Conservation (phyloP, 2,329 filamentous ascomycete species). For the Bipolaris victoriae region DNA sequence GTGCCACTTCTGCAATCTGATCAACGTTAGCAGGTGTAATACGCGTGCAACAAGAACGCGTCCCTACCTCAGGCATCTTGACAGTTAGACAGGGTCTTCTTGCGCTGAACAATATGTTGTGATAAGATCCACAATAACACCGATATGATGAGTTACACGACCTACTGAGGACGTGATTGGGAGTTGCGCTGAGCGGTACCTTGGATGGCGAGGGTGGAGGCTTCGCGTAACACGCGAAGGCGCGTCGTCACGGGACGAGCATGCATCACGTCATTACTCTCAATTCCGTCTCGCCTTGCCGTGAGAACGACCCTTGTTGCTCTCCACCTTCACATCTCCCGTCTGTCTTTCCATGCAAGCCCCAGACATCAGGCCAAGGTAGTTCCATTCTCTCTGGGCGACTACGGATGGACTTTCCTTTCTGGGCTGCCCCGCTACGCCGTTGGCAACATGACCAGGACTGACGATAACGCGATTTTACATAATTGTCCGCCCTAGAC, state of each 20-base stretch:
- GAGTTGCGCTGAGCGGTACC: constrained; percentile 1
- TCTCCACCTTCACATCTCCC: not conserved
- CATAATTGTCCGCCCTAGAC: constrained; percentile 36
- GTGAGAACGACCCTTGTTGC: not conserved
- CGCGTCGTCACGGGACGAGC: constrained; percentile 40
- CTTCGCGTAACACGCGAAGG: constrained; percentile 28
- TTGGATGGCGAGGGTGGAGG: constrained; percentile 7
- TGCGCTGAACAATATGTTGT: not conserved
- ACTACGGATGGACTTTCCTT: constrained; percentile 28
- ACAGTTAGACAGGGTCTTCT: not conserved
- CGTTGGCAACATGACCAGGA: constrained; percentile 23
- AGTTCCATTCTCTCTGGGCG: not conserved
- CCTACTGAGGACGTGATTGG: constrained; percentile 3
- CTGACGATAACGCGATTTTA: constrained; percentile 36
- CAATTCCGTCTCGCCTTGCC: not conserved
- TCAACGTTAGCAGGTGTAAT: constrained; percentile 14
- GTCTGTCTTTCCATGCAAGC: not conserved
- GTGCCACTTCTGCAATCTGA: constrained; percentile 69
- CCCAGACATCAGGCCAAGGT: not conserved
- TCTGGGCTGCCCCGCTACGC: constrained; percentile 29
- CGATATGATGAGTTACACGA: not conserved
- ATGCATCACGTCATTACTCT: constrained; percentile 29
- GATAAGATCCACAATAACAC: not conserved
- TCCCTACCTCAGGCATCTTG: constrained; percentile 48
- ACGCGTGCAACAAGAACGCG: constrained; percentile 1